A percentile compares a stretch with the other conserved stretches of the same genome.
These are phyloP conservation scores for Lactarius psammicola DNA, from an alignment of 768 basidiomycete genomes.

Conservation along the genomic window DNA sequence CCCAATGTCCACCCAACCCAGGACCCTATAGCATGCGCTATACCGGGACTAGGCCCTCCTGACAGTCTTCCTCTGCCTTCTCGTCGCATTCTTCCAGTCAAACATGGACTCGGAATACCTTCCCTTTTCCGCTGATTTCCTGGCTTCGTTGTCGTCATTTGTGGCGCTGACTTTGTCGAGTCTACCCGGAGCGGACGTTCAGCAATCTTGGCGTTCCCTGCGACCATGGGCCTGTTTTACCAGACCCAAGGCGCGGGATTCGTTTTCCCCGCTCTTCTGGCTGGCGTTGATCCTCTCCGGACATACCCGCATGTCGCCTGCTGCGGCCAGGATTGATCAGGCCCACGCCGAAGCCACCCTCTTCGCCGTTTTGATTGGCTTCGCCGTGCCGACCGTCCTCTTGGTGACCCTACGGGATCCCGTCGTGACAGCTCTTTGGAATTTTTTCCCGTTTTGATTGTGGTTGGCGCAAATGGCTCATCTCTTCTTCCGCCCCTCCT, in stretches of 20 bases:
- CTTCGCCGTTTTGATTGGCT: slow-evolving; percentile 24
- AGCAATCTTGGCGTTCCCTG: slow-evolving; percentile 12
- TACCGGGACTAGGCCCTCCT: slow-evolving; percentile 10
- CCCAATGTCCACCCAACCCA: slow-evolving; percentile 23
- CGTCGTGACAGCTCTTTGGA: slow-evolving; percentile 25
- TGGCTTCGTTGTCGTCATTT: slow-evolving; percentile 10
- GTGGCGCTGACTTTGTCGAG: slow-evolving; percentile 27
- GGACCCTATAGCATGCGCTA: slow-evolving; percentile 24
- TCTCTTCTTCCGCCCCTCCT: slow-evolving; percentile 26
- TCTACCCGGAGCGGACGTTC: slow-evolving; percentile 19
- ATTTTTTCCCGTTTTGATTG: slow-evolving; percentile 25
- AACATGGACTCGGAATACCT: slow-evolving; percentile 9
- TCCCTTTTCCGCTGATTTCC: slow-evolving; percentile 19
- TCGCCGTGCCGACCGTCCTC: slow-evolving; percentile 15
- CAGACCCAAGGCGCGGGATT: slow-evolving; percentile 22
- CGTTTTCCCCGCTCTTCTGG: slow-evolving; percentile 25
- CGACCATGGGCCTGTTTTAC: slow-evolving; percentile 13
- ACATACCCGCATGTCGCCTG: slow-evolving; percentile 6
- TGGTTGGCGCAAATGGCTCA: slow-evolving; percentile 12
- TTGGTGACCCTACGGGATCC: slow-evolving; percentile 23
- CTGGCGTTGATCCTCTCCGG: slow-evolving; percentile 22
- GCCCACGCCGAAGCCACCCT: slow-evolving; percentile 26
- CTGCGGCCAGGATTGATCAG: slow-evolving; percentile 21
- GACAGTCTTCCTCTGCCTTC: slow-evolving; percentile 17
- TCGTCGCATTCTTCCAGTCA: slow-evolving; percentile 27